Conservation (phyloP, 2,329 filamentous ascomycete species). For the Neonectria faginata region DNA sequence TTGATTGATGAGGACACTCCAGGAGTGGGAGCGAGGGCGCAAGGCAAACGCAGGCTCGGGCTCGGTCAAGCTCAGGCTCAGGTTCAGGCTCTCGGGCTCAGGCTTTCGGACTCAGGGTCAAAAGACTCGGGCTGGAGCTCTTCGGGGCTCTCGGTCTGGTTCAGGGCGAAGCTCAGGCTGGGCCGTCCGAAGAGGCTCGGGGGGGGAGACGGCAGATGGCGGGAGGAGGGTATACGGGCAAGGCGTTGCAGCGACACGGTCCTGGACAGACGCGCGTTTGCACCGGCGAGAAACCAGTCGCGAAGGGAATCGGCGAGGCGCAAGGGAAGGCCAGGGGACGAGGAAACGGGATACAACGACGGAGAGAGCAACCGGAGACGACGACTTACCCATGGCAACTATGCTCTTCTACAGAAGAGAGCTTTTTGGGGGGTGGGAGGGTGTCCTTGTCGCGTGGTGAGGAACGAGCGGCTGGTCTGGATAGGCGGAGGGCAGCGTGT, state of each 20-base stretch:
- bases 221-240: slow-evolving; percentile 13
- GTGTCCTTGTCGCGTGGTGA: slow-evolving; percentile 46
- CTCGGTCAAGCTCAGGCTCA: slow-evolving; percentile 26
- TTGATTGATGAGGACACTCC: slow-evolving; percentile 50
- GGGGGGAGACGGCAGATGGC: slow-evolving; percentile 1
- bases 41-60: slow-evolving; percentile 22
- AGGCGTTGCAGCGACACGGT: slow-evolving; percentile 35
- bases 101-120: not conserved
- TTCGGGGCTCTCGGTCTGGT: slow-evolving; percentile 22
- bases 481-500: slow-evolving; percentile 40
- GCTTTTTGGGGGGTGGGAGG: slow-evolving; percentile 41
- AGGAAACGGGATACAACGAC: slow-evolving; percentile 1
- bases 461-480: slow-evolving; percentile 43
- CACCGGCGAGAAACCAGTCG: slow-evolving; percentile 21
- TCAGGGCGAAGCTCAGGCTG: slow-evolving; percentile 37
- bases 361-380: slow-evolving; percentile 35
- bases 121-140: slow-evolving; percentile 32
- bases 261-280: slow-evolving; percentile 38
- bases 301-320: slow-evolving; percentile 8
- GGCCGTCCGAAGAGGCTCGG: slow-evolving; percentile 9
- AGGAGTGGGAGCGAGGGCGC: slow-evolving; percentile 42
- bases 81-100: too few species aligned
- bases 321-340: not conserved
- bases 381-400: slow-evolving; percentile 47
- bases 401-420: slow-evolving; percentile 39